phyloP scores from a whole-genome alignment of 345 rosid genomes.

The Lagerstroemia speciosa region DNA sequence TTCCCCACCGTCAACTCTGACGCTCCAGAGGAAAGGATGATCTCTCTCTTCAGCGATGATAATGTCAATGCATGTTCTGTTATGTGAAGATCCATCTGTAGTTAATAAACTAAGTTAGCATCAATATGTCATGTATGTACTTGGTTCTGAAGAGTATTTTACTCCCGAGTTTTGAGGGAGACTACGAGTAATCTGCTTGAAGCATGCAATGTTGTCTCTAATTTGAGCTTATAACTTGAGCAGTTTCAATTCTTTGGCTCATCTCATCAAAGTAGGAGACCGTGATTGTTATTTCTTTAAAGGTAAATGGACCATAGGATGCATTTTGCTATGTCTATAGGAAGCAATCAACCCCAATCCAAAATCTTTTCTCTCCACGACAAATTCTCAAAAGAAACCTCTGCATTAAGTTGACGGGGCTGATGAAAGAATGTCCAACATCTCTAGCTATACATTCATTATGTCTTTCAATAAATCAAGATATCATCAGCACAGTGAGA shows the following conservation, averaged over 20 bases:
- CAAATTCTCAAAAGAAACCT: not conserved
- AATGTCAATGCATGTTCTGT: constrained; percentile 66
- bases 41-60: constrained; percentile 62
- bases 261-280: too few species aligned
- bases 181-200: too few species aligned
- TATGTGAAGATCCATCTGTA: constrained; percentile 25
- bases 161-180: not conserved
- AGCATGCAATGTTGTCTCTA: too few species aligned
- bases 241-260: too few species aligned
- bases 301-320: not conserved
- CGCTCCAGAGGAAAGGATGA: constrained; percentile 34
- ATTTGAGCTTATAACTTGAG: too few species aligned
- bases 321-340: not conserved
- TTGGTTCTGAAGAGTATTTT: not conserved
- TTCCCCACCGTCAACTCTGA: constrained; percentile 29
- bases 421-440: not conserved
- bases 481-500: not conserved
- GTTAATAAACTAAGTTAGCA: not conserved
- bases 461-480: not conserved
- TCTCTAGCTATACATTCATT: not conserved
- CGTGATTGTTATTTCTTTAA: too few species aligned
- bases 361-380: not conserved
- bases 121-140: not conserved
- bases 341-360: not conserved
- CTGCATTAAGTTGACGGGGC: not conserved